A percentile compares a stretch with the other conserved stretches of the same genome.
Conservation (phyloP, 148 eudicot genomes). For the Fagopyrum homotropicum region DNA sequence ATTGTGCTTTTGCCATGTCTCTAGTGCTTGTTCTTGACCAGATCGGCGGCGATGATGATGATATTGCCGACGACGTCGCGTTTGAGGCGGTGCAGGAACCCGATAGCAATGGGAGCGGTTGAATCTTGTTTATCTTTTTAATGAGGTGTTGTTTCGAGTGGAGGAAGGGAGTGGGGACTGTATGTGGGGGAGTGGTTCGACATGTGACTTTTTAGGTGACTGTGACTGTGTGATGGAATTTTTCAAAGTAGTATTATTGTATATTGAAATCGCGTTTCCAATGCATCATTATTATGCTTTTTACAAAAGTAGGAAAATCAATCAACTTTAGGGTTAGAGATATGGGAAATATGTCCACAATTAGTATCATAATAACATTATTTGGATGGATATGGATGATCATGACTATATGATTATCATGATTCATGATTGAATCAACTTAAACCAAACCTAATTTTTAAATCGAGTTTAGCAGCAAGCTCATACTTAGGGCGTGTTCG, state of each 20-base stretch:
- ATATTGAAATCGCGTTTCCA: neutral
- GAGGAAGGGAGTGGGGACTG: neutral
- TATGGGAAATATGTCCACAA: neutral
- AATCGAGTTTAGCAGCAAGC: too few species aligned
- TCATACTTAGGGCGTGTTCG: too few species aligned
- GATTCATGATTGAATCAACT: too few species aligned
- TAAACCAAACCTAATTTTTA: too few species aligned
- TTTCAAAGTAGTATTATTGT: neutral
- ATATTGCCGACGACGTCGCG: constrained; percentile 17
- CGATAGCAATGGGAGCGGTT: neutral
- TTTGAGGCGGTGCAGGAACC: neutral
- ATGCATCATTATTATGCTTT: neutral
- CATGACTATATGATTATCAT: too few species aligned
- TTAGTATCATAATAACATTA: too few species aligned
- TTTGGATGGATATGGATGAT: too few species aligned
- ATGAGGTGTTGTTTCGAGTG: neutral
- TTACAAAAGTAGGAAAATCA: too few species aligned
- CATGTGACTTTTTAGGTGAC: neutral
- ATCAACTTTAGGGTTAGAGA: too few species aligned
- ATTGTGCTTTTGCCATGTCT: constrained; percentile 85
- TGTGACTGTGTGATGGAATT: constrained; percentile 1
- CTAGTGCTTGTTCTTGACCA: constrained; percentile 73
- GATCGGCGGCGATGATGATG: constrained; percentile 34
- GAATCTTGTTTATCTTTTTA: neutral
- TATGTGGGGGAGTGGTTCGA: neutral